Conservation (phyloP, 805 yeast genomes). For the Ogataea wickerhamii region DNA sequence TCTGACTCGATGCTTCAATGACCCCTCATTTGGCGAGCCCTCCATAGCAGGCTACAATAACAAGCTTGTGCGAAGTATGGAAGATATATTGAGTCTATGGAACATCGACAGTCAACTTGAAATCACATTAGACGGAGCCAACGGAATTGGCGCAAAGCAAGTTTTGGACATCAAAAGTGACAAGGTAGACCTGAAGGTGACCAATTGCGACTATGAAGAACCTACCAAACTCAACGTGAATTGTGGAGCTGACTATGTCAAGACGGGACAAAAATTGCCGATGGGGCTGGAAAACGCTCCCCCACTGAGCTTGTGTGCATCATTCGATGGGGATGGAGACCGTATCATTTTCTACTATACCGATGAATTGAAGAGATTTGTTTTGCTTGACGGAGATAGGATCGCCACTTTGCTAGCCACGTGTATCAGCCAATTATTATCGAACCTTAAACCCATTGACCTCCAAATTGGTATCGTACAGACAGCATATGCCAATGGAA, state of each 20-base stretch:
- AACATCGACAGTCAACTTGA: conserved; percentile 20
- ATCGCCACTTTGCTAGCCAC: conserved; percentile 81
- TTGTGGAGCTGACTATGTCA: conserved; percentile 96
- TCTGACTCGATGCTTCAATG: conserved; percentile 70
- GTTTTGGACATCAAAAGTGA: conserved; percentile 41
- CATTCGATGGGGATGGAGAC: conserved; percentile 98
- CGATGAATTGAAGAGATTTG: conserved; percentile 38
- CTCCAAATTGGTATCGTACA: conserved; percentile 76
- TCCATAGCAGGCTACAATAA: conserved; percentile 66
- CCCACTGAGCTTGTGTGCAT: conserved; percentile 57
- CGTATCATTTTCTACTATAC: conserved; percentile 79
- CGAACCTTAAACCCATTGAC: conserved; percentile 37
- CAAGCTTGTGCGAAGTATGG: conserved; percentile 56
- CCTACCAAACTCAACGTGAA: conserved; percentile 64
- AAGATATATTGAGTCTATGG: conserved; percentile 36
- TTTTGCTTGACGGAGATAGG: conserved; percentile 86
- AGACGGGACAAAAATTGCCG: conserved; percentile 82
- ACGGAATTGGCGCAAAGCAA: conserved; percentile 94
- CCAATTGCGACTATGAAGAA: conserved; percentile 51
- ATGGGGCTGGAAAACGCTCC: conserved; percentile 43
- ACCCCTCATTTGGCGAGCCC: conserved; percentile 55
- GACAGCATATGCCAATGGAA: conserved; percentile 97
- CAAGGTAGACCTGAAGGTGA: conserved; percentile 38
- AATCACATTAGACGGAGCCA: conserved; percentile 84
- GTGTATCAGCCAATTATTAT: conserved; percentile 48